Conservation (phyloP, 768 basidiomycete species). For the Grammothele lineata region DNA sequence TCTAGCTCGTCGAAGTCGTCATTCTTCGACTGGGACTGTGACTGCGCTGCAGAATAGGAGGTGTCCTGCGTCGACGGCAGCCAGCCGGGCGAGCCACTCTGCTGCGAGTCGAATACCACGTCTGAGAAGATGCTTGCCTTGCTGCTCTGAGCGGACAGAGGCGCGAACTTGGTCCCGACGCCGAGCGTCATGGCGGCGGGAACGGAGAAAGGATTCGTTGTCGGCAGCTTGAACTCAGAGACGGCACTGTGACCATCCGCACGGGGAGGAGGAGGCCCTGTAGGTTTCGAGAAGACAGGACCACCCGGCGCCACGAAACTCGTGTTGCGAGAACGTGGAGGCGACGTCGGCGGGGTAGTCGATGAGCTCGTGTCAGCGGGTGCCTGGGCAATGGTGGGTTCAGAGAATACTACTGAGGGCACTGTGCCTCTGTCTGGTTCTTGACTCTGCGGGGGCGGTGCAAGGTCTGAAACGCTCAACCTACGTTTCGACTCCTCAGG, state of each 20-base stretch:
- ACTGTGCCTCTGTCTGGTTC: constrained; percentile 3
- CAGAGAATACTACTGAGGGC: background rate
- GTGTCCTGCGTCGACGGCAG: constrained; percentile 58
- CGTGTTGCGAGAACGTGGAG: constrained; percentile 17
- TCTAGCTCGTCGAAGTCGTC: constrained; percentile 39
- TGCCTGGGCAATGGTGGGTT: background rate
- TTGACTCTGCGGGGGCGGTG: constrained; percentile 25
- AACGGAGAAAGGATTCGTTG: constrained; percentile 35
- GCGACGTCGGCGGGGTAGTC: constrained; percentile 56
- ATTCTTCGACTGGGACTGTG: constrained; percentile 10
- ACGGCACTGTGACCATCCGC: too few species aligned
- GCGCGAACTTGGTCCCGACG: constrained; percentile 26
- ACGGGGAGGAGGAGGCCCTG: too few species aligned
- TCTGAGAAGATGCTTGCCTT: constrained; percentile 51
- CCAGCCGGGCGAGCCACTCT: constrained; percentile 47
- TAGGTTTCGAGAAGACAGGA: constrained; percentile 59
- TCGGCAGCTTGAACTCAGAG: constrained; percentile 33
- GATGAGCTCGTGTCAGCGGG: constrained; percentile 34
- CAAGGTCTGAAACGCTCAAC: constrained; percentile 58
- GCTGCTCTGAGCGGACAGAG: constrained; percentile 48
- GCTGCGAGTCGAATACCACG: constrained; percentile 43
- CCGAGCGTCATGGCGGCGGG: constrained; percentile 45
- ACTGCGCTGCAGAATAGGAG: constrained; percentile 35
- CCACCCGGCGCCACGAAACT: constrained; percentile 26
- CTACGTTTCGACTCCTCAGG: constrained; percentile 27